Percentiles rank a stretch among this genome's conserved stretches.
These are phyloP conservation scores for Eucalyptus sideroxylon DNA, from an alignment of 345 rosid species.

Conservation along the genomic window DNA sequence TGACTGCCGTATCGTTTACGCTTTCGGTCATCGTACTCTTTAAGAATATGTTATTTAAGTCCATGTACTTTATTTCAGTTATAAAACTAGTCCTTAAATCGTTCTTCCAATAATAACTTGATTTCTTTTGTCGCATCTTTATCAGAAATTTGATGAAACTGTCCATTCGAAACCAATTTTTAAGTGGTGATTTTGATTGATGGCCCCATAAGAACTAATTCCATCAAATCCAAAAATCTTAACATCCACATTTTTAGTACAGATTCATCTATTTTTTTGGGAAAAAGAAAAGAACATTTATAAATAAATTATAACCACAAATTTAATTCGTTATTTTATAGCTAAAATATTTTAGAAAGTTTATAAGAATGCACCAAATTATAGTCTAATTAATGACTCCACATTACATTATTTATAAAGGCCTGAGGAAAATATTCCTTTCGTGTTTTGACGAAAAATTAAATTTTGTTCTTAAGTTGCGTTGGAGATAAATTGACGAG, in stretches of 20 bases:
- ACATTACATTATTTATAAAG: neutral
- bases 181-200: neutral
- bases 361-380: neutral
- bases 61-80: neutral
- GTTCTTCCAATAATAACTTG: neutral
- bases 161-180: neutral
- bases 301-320: neutral
- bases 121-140: neutral
- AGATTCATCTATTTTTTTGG: neutral
- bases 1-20: neutral
- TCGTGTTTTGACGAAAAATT: neutral
- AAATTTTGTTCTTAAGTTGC: neutral
- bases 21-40: neutral
- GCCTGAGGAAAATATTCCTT: neutral
- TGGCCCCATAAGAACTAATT: neutral
- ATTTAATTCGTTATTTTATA: neutral
- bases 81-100: neutral
- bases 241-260: neutral
- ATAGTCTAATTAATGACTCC: neutral
- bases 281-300: neutral
- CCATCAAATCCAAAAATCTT: neutral
- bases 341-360: neutral
- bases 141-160: neutral
- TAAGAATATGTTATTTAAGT: neutral
- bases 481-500: neutral